Evolutionary conservation across 176 grass and related monocot species (phyloP).

Genomic region (Poa pratensis): DNA sequence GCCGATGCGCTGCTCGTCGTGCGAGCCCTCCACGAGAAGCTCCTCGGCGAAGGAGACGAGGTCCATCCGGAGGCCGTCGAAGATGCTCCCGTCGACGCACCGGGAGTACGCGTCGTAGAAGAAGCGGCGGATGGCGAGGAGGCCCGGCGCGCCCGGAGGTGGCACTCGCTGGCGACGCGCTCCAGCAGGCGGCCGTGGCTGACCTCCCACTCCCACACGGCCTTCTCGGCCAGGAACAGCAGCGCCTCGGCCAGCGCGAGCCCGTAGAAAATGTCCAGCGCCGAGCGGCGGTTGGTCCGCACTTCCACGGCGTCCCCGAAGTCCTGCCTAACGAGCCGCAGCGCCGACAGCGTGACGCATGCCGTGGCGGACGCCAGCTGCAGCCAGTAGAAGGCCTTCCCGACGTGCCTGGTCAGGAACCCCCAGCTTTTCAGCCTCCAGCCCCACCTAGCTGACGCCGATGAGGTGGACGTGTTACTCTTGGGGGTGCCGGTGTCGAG

Average conservation of each 20-base stretch:
- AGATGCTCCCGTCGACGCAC: constrained; percentile 65
- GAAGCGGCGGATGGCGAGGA: constrained; percentile 61
- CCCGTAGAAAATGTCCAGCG: constrained; percentile 73
- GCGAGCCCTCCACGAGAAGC: constrained; percentile 53
- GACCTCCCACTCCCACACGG: constrained; percentile 77
- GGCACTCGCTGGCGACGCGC: constrained; percentile 61
- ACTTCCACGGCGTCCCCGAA: constrained; percentile 53
- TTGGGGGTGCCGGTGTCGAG: background rate
- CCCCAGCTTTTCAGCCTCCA: constrained; percentile 42
- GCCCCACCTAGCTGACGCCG: background rate
- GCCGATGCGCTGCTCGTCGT: constrained; percentile 69
- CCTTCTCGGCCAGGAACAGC: constrained; percentile 70
- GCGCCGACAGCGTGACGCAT: constrained; percentile 58
- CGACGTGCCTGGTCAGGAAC: constrained; percentile 64
- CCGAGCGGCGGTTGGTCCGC: constrained; percentile 50
- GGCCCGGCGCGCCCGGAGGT: constrained; percentile 52
- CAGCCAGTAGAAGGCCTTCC: constrained; percentile 70
- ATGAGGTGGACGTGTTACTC: background rate
- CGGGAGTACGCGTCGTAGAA: constrained; percentile 85
- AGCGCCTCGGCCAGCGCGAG: constrained; percentile 72
- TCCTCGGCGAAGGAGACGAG: constrained; percentile 72
- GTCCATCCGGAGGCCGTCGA: constrained; percentile 78
- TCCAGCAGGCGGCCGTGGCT: constrained; percentile 53
- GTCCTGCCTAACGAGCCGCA: constrained; percentile 65
- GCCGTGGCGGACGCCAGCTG: constrained; percentile 68